Evolutionary conservation across 2,329 filamentous ascomycete species (phyloP), one percentile per base, ranked within the genome.

Genomic region (Pyrenochaeta sp.): DNA sequence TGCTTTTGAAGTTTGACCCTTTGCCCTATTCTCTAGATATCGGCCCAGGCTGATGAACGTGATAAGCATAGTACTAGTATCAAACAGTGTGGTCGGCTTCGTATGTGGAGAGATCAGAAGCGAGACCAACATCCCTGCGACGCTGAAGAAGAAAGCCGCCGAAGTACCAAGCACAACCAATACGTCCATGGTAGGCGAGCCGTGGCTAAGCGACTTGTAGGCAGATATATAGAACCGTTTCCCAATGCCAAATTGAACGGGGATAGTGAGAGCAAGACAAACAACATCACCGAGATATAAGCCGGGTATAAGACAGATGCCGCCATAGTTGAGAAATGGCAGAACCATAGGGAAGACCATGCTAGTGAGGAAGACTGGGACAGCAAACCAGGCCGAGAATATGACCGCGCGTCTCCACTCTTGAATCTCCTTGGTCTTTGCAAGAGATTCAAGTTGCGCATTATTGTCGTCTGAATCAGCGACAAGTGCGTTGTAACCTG

Each of bases 21-120:
- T 99, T 51, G 95, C 95, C 19, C 89, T 84, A 74, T 98, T 99
- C 79, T 99, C 95, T 19, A 99, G 80, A 80, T 91, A 99, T 36
- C 95, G 89, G 3, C 95, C 92, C 2, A 99, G 81, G 1, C 91
- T 93, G 76, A 97, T 92, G 75, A 99, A 98, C 0, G 93, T 97
- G 76, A 99, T 93, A 50, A 99, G 84, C 95, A 98, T 99, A 24
- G 93, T 97, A 78, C 93, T 97, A 1, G 95, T 99, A 73, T 99
- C 95, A 71, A 99, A 99, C 15, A 97, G 91, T 1, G 93, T 97
- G 62, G 88, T 89, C 0, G 95, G 95, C 47, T 91, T 87, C 2
- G 84, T 86, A 74, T 98, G 92, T 6, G 92, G 91, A 24, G 87
- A 82, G n/a, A 86, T 83, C 13, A 91, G 66, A 22, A 98, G 76